Base-by-base conservation (phyloP, 768 basidiomycete species). In the Lactarius evosmus region DNA sequence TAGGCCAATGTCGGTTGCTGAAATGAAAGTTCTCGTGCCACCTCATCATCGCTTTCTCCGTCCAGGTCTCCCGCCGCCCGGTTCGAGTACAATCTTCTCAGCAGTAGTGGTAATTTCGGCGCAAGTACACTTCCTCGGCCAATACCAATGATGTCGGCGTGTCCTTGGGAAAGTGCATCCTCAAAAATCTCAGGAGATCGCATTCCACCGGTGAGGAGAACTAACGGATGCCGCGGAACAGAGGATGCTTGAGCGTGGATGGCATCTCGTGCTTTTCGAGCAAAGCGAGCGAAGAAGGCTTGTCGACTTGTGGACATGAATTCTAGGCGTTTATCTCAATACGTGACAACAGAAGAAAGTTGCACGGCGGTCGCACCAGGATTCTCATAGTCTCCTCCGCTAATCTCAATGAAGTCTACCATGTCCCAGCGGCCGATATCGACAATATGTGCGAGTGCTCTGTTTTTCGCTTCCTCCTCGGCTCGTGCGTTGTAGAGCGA, bases 351-450 rank as follows among this genome's bases (percentile, higher is more conserved):
- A 34, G 22, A 25, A 41, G 16, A 29, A 44, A 27, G 34, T 30
- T 22, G 44, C 16, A 58, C 8, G 5, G 19, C 25, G 25, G 2
- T 69, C 79, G 19, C 68, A 88, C 92, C 83, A 68, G 89, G 88
- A 19, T 80, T 83, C 70, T 93, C 90, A 68, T 95, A 96, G 71
- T 88, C 86, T 0, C 93, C 93, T 1, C 93, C 93, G 60, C 88
- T 91, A 63, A 96, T 83, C 74, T 96, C 93, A 56, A 96, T 84
- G 70, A 93, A 89, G 72, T 96, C 93, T 5, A 95, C 70, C 19
- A 76, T 74, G 1, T 80, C 80, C 85, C 91, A 91, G 41, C 73
- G 71, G 0, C 87, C 82, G 32, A 94, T 83, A 41, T 79, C 72
- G 19, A 75, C 73, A 14, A 93, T 76, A 69, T 94, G 86, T 25